Base-by-base conservation (phyloP, 371 early-diverging fungal genomes). In the Mucor lusitanicus region DNA sequence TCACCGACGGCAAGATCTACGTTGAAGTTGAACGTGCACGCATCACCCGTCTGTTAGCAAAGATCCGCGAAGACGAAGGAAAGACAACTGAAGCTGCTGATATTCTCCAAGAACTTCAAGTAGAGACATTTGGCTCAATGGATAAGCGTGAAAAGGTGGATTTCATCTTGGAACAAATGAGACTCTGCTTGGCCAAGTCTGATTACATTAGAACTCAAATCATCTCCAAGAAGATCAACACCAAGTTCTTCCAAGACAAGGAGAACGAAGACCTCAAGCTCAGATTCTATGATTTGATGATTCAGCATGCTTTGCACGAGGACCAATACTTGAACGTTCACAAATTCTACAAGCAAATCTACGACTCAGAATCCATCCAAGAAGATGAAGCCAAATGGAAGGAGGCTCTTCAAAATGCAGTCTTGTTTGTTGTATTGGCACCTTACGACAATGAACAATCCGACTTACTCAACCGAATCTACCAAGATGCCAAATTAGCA, bases 51-150 rank as follows among this genome's bases (percentile, higher is more conserved):
- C 90, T 90, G 68, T 80, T 97, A 58, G 85, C 95, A 54, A 92
- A 89, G 68, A 95, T 99, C 63, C 87, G 89, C 58, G 99, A 98
- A 78, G 86, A 89, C 37, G 95, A 97, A 71, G 97, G 97, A 12
- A 91, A 96, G 55, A 84, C 94, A 32, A 85, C 72, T 8, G 95
- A 95, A 73, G 99, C 99, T 3, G 94, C 95, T 23, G 97, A 97
- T 69, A 93, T 96, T 71, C 84, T 99, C 74, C 98, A 97, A 77
- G 98, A 97, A 71, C 82, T 98, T 57, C 98, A 98, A 82, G 97
- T 98, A 17, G 99, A 99, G 79, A 99, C 99, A 3, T 98, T 95
- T 80, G 99, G 99, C 28, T 96, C 97, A 6, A 96, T 99, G 97
- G 97, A 98, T 63, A 91, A 92, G 74, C 91, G 97, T 59, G 97